Percentiles rank a stretch among this genome's conserved stretches.
Conservation (phyloP, 176 grass and related monocot genomes). For the Aegilops longissima region DNA sequence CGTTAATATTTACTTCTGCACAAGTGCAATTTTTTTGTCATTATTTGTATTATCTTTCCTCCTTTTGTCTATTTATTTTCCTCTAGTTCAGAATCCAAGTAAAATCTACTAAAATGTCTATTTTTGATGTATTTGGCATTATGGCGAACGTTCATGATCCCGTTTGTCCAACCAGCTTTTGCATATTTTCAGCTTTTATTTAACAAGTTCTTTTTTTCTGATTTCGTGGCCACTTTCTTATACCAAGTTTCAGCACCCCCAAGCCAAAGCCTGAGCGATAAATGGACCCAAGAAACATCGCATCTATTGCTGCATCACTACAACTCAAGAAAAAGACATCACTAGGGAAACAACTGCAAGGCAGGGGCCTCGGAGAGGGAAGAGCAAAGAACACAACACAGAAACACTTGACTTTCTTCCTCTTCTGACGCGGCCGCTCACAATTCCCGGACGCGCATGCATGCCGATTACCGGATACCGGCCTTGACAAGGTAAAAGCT, state of each 20-base stretch:
- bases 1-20: neutral
- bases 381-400: neutral
- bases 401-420: conserved; percentile 16
- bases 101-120: neutral
- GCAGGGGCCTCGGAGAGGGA: neutral
- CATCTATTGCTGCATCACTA: neutral
- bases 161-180: neutral
- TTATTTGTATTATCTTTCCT: neutral
- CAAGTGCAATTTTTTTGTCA: neutral
- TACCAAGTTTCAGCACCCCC: neutral
- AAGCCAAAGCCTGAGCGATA: neutral
- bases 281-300: neutral
- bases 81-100: neutral
- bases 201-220: neutral
- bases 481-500: neutral
- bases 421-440: conserved; percentile 33
- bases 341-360: conserved; percentile 7
- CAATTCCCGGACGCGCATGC: conserved; percentile 40
- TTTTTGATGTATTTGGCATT: neutral
- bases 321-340: neutral
- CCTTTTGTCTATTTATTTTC: neutral
- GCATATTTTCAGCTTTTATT: neutral
- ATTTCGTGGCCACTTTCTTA: neutral
- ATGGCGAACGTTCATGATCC: neutral
- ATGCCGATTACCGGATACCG: neutral